phyloP scores from a whole-genome alignment of 768 basidiomycete genomes.

The Leucocoprinus leucothites region DNA sequence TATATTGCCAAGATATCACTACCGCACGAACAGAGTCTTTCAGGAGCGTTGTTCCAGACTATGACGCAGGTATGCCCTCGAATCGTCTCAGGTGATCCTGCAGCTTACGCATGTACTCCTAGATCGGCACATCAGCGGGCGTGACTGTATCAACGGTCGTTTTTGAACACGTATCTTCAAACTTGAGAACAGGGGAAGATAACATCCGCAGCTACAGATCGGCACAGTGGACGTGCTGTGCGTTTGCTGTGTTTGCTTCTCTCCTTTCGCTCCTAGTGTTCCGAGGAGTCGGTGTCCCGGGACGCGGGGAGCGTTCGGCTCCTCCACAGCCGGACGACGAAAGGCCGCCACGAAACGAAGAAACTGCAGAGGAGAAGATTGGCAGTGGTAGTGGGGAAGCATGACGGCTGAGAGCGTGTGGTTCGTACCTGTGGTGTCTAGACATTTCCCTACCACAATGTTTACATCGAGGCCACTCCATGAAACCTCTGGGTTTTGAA shows the following conservation, averaged over 20 bases:
- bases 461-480: too few species aligned
- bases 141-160: constrained; percentile 72
- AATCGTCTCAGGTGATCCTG: too few species aligned
- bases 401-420: too few species aligned
- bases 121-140: constrained; percentile 71
- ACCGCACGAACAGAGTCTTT: constrained; percentile 71
- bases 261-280: constrained; percentile 22
- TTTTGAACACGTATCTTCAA: constrained; percentile 47
- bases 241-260: constrained; percentile 59
- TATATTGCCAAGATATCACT: constrained; percentile 67
- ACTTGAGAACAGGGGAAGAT: constrained; percentile 28
- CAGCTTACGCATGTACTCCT: too few species aligned
- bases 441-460: too few species aligned
- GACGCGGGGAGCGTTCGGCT: too few species aligned
- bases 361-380: too few species aligned
- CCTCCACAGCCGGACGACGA: too few species aligned
- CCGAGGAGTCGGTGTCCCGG: constrained; percentile 22
- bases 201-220: constrained; percentile 50
- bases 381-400: too few species aligned
- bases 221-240: constrained; percentile 64
- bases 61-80: constrained; percentile 58
- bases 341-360: too few species aligned
- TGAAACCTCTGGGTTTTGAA: too few species aligned
- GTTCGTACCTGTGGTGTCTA: too few species aligned
- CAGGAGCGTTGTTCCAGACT: constrained; percentile 76